Evolutionary conservation across 495 filamentous ascomycete genomes (phyloP).

Genomic region (Aspergillus olivimuriae): DNA sequence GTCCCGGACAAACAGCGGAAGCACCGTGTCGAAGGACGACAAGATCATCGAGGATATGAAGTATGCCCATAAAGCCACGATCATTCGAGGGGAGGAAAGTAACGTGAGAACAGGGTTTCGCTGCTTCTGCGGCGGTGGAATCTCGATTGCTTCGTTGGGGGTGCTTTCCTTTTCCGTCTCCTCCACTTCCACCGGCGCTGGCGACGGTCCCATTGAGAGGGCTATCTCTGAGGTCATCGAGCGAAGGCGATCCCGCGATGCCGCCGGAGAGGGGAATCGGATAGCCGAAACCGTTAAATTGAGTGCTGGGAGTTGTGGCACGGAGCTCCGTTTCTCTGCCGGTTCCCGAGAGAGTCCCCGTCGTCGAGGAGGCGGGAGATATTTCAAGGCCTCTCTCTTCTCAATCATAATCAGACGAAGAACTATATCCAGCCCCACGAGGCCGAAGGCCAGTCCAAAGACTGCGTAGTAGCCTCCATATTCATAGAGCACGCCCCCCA

Average conservation of each 20-base stretch:
- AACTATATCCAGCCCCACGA: constrained; percentile 64
- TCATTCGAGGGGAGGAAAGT: constrained; percentile 50
- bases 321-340: not conserved
- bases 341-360: too few relatives aligned
- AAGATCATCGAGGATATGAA: constrained; percentile 41
- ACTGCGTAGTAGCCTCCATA: constrained; percentile 67
- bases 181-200: not conserved
- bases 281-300: not conserved
- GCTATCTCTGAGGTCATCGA: too few relatives aligned
- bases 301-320: not conserved
- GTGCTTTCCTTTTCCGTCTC: not conserved
- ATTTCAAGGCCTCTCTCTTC: constrained; percentile 66
- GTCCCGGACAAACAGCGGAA: constrained; percentile 60
- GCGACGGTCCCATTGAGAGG: too few relatives aligned
- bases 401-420: constrained; percentile 68
- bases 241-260: not conserved
- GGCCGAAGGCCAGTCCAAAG: constrained; percentile 63
- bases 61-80: constrained; percentile 50
- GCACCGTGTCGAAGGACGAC: constrained; percentile 49
- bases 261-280: not conserved
- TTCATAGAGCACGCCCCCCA: constrained; percentile 77
- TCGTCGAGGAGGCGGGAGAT: constrained; percentile 31
- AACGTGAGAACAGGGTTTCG: constrained; percentile 26
- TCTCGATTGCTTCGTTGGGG: not conserved
- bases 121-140: not conserved